Evolutionary conservation across 2,329 filamentous ascomycete species (phyloP).

Genomic region (Sarocladium brachiariae): DNA sequence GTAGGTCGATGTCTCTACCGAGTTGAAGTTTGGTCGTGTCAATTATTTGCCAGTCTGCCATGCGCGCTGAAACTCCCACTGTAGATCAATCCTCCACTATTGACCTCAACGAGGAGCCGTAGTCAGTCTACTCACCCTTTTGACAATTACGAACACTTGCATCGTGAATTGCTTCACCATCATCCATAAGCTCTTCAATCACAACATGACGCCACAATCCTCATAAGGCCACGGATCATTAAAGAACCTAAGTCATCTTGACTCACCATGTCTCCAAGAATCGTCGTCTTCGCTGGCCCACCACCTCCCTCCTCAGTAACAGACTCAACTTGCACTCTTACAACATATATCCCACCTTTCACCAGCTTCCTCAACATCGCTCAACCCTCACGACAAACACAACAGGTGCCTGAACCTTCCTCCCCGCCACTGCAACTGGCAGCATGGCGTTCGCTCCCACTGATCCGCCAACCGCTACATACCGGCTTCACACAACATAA

Average conservation of each 20-base stretch:
- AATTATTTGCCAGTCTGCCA: no score
- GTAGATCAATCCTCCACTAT: no score
- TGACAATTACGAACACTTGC: no score
- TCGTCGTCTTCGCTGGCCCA: constrained; percentile 33
- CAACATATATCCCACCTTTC: constrained; percentile 20
- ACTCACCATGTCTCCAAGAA: constrained; percentile 19
- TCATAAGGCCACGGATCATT: no score
- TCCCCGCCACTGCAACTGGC: constrained; percentile 27
- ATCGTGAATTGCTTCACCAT: neutral
- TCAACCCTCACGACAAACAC: neutral
- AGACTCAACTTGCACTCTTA: constrained; percentile 23
- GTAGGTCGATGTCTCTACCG: no score
- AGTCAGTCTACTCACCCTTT: no score
- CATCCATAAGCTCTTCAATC: neutral
- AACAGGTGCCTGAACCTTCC: no score
- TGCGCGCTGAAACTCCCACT: no score
- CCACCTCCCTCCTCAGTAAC: constrained; percentile 24
- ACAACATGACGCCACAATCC: no score
- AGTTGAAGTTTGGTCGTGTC: neutral
- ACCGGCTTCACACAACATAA: constrained; percentile 49
- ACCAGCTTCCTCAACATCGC: constrained; percentile 19
- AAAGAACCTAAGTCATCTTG: no score
- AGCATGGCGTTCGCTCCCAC: constrained; percentile 48
- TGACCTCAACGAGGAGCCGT: neutral
- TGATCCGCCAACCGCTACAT: constrained; percentile 37